Percentiles rank a stretch among this genome's conserved stretches.
These are phyloP conservation scores for Chrysanthemum lavandulifolium DNA, from an alignment of 129 eudicot genomes.

Conservation along the genomic window DNA sequence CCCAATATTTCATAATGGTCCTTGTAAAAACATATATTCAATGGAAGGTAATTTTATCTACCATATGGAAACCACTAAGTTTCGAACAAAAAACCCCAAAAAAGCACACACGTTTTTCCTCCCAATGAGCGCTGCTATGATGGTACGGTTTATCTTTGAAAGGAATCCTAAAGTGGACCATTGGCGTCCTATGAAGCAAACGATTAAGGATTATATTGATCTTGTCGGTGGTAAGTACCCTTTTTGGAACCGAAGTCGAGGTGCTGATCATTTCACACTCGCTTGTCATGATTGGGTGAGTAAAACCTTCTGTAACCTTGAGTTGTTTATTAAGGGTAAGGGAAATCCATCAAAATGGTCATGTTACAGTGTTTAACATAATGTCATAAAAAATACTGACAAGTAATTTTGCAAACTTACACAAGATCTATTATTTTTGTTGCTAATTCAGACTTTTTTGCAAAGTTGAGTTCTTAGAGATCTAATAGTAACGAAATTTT, in stretches of 20 bases:
- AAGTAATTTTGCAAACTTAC: no score
- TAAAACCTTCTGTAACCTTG: neutral
- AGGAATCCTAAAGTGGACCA: conserved; percentile 46
- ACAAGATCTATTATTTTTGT: no score
- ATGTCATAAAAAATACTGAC: no score
- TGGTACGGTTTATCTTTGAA: conserved; percentile 48
- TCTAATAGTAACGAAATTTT: no score
- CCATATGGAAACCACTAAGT: conserved; percentile 46
- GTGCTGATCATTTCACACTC: conserved; percentile 63
- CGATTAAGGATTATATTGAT: conserved; percentile 43
- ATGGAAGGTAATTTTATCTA: conserved; percentile 61
- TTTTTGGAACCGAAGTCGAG: conserved; percentile 59
- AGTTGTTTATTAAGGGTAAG: no score
- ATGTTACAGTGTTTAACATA: no score
- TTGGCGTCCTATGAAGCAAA: conserved; percentile 50
- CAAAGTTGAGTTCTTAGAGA: no score
- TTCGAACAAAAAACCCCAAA: conserved; percentile 45
- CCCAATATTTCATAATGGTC: conserved; percentile 55
- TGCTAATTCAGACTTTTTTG: no score
- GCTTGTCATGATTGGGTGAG: conserved; percentile 76
- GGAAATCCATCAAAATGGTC: no score
- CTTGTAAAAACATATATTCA: conserved; percentile 41
- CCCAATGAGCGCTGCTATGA: conserved; percentile 47
- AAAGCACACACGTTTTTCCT: conserved; percentile 56
- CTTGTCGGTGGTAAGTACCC: conserved; percentile 50